A percentile compares a stretch with the other conserved stretches of the same genome.
phyloP scores from a whole-genome alignment of 495 filamentous ascomycete genomes.

The Penicillium bovifimosum region DNA sequence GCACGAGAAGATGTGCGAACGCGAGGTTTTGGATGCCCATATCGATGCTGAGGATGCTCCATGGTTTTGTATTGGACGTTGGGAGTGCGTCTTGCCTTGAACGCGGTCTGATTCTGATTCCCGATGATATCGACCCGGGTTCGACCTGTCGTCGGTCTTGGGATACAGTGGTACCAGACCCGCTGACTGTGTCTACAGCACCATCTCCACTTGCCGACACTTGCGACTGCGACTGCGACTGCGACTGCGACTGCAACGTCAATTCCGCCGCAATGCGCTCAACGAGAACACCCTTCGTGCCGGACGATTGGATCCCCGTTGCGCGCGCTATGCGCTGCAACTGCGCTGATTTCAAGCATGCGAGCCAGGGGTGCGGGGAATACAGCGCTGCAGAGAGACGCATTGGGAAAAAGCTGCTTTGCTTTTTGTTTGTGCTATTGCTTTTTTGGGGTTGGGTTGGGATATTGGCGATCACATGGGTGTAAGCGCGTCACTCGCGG shows the following conservation, averaged over 20 bases:
- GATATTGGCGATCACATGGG: no score
- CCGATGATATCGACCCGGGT: neutral
- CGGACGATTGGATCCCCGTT: constrained; percentile 46
- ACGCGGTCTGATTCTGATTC: neutral
- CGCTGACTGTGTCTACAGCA: neutral
- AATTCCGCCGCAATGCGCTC: constrained; percentile 23
- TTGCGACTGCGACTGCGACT: neutral
- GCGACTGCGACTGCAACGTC: neutral
- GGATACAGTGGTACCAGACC: neutral
- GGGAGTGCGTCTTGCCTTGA: neutral
- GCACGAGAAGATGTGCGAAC: constrained; percentile 43
- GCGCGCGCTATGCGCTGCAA: constrained; percentile 48
- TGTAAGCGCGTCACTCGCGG: no score
- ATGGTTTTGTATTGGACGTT: neutral
- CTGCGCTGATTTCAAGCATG: constrained; percentile 38
- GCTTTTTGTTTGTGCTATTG: neutral
- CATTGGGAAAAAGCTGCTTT: constrained; percentile 5
- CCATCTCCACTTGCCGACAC: neutral
- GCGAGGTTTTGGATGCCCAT: constrained; percentile 85
- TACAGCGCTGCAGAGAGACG: constrained; percentile 7
- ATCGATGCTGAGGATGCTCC: constrained; percentile 72
- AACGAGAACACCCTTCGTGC: constrained; percentile 43
- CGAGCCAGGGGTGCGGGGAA: constrained; percentile 26
- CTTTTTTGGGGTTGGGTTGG: neutral
- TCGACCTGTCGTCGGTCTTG: neutral